phyloP scores from a whole-genome alignment of 208 protist genomes.

The Acanthamoeba sp. region DNA sequence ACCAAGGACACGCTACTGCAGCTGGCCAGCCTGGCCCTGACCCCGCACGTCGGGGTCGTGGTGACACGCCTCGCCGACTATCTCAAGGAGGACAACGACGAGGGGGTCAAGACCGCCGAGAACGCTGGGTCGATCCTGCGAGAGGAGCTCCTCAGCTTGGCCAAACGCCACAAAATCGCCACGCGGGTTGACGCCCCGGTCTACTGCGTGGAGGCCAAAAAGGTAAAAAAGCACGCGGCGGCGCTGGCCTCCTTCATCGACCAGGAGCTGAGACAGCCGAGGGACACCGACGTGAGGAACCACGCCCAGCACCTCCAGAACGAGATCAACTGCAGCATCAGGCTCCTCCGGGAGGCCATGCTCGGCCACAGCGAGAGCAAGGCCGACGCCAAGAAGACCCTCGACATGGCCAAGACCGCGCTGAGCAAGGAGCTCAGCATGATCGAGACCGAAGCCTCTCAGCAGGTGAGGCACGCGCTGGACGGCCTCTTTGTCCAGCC shows the following conservation, averaged over 20 bases:
- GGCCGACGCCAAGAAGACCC: neutral
- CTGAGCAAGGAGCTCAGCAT: neutral
- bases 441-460: no score
- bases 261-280: neutral
- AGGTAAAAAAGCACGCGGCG: neutral
- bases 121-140: neutral
- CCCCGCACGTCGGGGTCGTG: neutral
- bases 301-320: slow-evolving; percentile 38
- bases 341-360: neutral
- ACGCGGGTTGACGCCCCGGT: neutral
- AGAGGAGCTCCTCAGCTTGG: neutral
- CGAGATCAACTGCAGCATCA: neutral
- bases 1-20: neutral
- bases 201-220: slow-evolving; percentile 29
- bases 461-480: neutral
- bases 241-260: slow-evolving; percentile 18
- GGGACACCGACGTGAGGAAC: neutral
- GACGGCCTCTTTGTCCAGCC: neutral
- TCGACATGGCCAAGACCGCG: neutral
- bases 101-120: neutral
- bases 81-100: neutral
- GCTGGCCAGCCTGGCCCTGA: neutral
- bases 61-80: neutral
- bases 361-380: neutral
- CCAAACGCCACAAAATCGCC: neutral